Evolutionary conservation across 148 eudicot genomes (phyloP).

Genomic region (Bassia scoparia): DNA sequence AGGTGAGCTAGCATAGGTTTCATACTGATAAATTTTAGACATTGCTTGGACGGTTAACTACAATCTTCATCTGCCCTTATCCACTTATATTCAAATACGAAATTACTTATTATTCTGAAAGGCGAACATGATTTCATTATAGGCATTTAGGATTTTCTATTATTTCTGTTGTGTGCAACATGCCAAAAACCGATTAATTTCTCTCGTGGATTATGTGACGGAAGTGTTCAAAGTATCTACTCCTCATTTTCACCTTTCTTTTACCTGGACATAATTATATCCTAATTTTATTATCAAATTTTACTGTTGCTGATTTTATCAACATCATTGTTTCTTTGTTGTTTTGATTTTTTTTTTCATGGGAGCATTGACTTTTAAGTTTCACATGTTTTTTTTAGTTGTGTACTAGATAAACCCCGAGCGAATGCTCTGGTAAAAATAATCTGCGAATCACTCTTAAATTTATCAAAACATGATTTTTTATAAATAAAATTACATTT

Average conservation of each 20-base stretch:
- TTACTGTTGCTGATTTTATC: not conserved
- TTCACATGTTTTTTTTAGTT: no score
- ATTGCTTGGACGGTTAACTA: not conserved
- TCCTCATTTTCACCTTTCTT: not conserved
- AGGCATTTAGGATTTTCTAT: not conserved
- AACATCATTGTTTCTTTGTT: no score
- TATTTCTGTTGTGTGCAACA: not conserved
- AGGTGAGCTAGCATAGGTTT: constrained; percentile 45
- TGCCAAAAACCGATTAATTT: not conserved
- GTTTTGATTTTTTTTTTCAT: no score
- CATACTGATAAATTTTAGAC: not conserved
- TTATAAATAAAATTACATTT: no score
- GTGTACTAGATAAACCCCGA: no score
- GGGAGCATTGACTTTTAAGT: no score
- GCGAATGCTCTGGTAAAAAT: no score
- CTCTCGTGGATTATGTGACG: not conserved
- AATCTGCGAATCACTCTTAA: no score
- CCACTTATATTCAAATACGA: not conserved
- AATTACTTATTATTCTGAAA: not conserved
- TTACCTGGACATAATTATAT: not conserved
- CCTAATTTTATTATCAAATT: not conserved
- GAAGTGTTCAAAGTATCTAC: not conserved
- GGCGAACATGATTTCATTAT: not conserved
- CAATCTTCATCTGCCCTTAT: not conserved
- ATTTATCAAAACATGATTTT: no score